A percentile compares a stretch with the other conserved stretches of the same genome.
phyloP scores from a whole-genome alignment of 495 filamentous ascomycete genomes.

The Penicillium cinerascens region DNA sequence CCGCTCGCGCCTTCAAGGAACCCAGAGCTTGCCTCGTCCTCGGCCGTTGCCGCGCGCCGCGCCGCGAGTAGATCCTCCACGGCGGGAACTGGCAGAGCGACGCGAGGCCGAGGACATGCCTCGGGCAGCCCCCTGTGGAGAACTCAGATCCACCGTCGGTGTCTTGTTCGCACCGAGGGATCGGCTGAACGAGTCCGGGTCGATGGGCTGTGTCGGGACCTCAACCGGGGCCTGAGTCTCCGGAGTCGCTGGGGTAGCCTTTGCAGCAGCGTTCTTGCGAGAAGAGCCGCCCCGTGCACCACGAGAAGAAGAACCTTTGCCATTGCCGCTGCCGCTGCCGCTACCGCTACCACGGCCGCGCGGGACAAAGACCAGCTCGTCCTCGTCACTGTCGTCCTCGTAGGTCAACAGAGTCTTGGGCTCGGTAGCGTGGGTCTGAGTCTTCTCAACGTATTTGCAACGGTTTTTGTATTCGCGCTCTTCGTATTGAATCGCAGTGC shows the following conservation, averaged over 20 bases:
- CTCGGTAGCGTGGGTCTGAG: constrained; percentile 31
- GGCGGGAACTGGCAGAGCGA: constrained; percentile 29
- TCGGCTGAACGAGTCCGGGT: constrained; percentile 54
- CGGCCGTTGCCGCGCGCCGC: constrained; percentile 35
- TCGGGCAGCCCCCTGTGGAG: constrained; percentile 36
- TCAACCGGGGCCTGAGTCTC: constrained; percentile 27
- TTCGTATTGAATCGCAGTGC: constrained; percentile 56
- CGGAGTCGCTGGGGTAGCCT: not conserved
- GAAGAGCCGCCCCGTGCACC: constrained; percentile 20
- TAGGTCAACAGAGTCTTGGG: constrained; percentile 43
- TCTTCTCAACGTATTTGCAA: constrained; percentile 47
- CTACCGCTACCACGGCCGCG: constrained; percentile 43
- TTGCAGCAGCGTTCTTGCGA: constrained; percentile 21
- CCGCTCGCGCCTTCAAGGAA: constrained; percentile 40
- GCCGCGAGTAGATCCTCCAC: constrained; percentile 31
- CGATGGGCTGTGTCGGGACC: constrained; percentile 51
- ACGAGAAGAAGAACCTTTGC: too few species aligned
- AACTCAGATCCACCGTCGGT: constrained; percentile 36
- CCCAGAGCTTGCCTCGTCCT: constrained; percentile 52
- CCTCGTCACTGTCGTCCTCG: constrained; percentile 55
- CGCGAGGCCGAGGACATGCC: constrained; percentile 39
- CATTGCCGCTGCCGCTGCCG: constrained; percentile 38
- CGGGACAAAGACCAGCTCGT: constrained; percentile 56
- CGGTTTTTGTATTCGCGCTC: constrained; percentile 58
- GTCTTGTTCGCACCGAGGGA: constrained; percentile 32